Base-by-base conservation (phyloP, 805 yeast species). In the Ogataea henricii region DNA sequence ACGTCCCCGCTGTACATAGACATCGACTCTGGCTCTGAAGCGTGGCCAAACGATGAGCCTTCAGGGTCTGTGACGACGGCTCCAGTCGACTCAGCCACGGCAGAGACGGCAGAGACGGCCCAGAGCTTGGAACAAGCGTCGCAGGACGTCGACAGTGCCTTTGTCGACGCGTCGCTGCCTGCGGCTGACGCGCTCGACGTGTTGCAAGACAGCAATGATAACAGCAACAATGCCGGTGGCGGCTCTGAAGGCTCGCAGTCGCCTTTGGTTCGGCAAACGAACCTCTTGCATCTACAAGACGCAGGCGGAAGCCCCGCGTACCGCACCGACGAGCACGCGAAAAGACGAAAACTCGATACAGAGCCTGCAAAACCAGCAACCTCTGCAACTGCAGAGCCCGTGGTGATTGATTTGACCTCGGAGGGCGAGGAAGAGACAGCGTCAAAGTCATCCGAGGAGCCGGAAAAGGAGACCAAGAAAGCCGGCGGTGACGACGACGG, bases 331-430 rank as follows among this genome's bases (percentile, higher is more conserved):
- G 30, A 38, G 21, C 25, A 16, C 12, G 32, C 25, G 10, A 39
- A 39, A 25, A 39, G 42, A 26, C 16, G 42, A 17, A 39, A 27
- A 17, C 23, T 39, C 16, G 34, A 34, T 23, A 17, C 23, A 6
- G 21, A 18, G 21, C 12, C n/a, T 34, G 23, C 12, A 4, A 34
- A 18, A 12, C 21, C n/a, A 17, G 14, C 12, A 4, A 32, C 9
- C n/a, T 17, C 18, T 12, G 16, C 34, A 20, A 22, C 9, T 8
- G 29, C 12, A 13, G 40, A 36, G 16, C 42, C 50, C 4, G 46
- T 25, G 29, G 51, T 55, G 37, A 50, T 53, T 12, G 58, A 55
- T 40, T 37, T 55, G 38, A 55, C 58, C 10, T 50, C 55, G 1
- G 56, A 13, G 18, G 55, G 46, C 14, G 51, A 45, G 10, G 51